Percentiles rank a stretch among this genome's conserved stretches.
Evolutionary conservation across 768 basidiomycete species (phyloP).

Genomic region (Exidia glandulosa): DNA sequence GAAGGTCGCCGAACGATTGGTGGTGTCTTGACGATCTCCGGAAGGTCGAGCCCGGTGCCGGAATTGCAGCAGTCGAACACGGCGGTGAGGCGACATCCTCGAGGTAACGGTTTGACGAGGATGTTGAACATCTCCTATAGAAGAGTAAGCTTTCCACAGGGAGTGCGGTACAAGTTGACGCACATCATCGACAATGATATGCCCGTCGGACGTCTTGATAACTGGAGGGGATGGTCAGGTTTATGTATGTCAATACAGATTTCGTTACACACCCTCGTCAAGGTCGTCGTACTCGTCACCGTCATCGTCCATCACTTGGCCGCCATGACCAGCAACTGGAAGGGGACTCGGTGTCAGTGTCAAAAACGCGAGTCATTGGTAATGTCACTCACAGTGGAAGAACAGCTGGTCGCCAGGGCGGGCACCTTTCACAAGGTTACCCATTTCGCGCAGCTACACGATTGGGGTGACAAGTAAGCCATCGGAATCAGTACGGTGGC

Average conservation of each 20-base stretch:
- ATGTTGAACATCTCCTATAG: conserved; percentile 3
- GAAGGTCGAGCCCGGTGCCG: not conserved
- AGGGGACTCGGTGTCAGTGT: not conserved
- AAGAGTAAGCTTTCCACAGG: not conserved
- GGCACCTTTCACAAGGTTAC: not conserved
- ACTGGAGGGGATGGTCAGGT: too few relatives aligned
- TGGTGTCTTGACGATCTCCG: not conserved
- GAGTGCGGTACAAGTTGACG: not conserved
- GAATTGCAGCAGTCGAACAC: conserved; percentile 5
- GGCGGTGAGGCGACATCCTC: conserved; percentile 2
- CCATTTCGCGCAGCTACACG: not conserved
- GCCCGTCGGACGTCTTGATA: conserved; percentile 1
- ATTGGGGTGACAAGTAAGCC: not conserved
- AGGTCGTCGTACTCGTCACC: conserved; percentile 3
- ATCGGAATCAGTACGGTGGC: too few relatives aligned
- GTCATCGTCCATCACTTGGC: conserved; percentile 3
- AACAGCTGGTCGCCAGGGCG: conserved; percentile 1
- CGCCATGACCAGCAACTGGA: conserved; percentile 3
- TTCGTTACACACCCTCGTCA: conserved; percentile 1
- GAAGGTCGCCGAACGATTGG: not conserved
- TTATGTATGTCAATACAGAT: not conserved
- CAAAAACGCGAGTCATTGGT: not conserved
- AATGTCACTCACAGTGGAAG: not conserved
- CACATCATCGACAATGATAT: conserved; percentile 5
- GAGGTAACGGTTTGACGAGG: conserved; percentile 2